Percentiles rank a stretch among this genome's conserved stretches.
phyloP scores from a whole-genome alignment of 352 stramenopile genomes.

The Pythium vanterpoolii region DNA sequence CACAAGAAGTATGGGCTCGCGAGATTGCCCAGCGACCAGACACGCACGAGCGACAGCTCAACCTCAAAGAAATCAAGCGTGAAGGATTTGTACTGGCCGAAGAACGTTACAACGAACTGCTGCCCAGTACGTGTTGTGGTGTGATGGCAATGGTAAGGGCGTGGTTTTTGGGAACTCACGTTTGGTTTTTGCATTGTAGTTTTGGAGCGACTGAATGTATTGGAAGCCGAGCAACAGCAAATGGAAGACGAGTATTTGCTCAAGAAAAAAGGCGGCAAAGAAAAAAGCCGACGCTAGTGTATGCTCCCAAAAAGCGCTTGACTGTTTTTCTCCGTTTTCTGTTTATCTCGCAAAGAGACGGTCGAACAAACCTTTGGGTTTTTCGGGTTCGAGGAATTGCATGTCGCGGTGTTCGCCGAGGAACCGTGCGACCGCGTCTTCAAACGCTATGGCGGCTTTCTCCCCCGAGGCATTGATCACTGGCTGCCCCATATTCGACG shows the following conservation, averaged over 20 bases:
- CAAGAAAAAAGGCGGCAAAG: conserved; percentile 76
- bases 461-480: conserved; percentile 82
- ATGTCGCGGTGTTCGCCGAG: conserved; percentile 85
- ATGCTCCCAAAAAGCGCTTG: background rate
- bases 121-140: conserved; percentile 46
- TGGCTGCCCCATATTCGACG: conserved; percentile 91
- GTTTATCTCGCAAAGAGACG: conserved; percentile 59
- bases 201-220: conserved; percentile 72
- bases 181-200: conserved; percentile 30
- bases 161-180: conserved; percentile 1
- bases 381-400: conserved; percentile 83
- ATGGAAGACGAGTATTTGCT: conserved; percentile 70
- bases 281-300: conserved; percentile 52
- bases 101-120: conserved; percentile 73
- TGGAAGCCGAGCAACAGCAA: conserved; percentile 77
- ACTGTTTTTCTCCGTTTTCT: background rate
- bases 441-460: conserved; percentile 76
- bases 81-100: conserved; percentile 76
- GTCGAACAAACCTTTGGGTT: conserved; percentile 76
- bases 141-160: background rate
- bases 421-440: conserved; percentile 90
- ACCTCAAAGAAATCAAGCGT: conserved; percentile 85
- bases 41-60: conserved; percentile 67
- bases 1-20: conserved; percentile 59
- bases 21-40: conserved; percentile 57